These are phyloP conservation scores for Casuarina glauca DNA, from an alignment of 306 rosid genomes.

Conservation along the genomic window DNA sequence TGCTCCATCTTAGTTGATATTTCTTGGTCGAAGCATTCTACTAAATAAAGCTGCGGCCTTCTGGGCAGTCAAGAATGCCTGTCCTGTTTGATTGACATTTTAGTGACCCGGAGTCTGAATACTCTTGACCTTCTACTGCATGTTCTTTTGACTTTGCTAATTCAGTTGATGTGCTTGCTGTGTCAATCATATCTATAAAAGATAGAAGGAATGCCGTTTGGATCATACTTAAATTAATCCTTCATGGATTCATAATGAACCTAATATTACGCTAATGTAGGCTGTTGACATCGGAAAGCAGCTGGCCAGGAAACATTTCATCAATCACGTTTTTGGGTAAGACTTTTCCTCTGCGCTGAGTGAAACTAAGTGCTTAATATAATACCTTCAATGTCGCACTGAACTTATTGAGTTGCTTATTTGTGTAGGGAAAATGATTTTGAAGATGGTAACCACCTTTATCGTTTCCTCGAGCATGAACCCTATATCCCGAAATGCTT, in stretches of 20 bases:
- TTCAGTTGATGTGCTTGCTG: background rate
- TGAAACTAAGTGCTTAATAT: slow-evolving; percentile 7
- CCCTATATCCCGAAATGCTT: slow-evolving; percentile 64
- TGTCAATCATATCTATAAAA: background rate
- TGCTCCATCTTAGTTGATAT: too few species aligned
- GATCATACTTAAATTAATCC: background rate
- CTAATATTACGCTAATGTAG: slow-evolving; percentile 40
- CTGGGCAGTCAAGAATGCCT: too few species aligned
- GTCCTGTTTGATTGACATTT: too few species aligned
- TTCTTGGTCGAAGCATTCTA: background rate
- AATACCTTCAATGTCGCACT: slow-evolving; percentile 2
- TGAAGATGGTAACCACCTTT: slow-evolving; percentile 78
- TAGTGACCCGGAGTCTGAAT: background rate
- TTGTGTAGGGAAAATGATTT: slow-evolving; percentile 70
- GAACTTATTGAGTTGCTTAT: slow-evolving; percentile 19
- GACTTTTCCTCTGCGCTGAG: slow-evolving; percentile 24
- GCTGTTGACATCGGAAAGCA: slow-evolving; percentile 83
- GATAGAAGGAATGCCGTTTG: background rate
- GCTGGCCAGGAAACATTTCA: slow-evolving; percentile 69
- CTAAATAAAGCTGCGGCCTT: background rate
- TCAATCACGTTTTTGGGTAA: slow-evolving; percentile 93
- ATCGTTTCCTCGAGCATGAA: slow-evolving; percentile 91
- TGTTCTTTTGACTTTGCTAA: background rate
- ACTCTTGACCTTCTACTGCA: background rate
- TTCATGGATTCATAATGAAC: background rate